Conservation (phyloP, 257 asterid genomes). For the Ilex asprella region DNA sequence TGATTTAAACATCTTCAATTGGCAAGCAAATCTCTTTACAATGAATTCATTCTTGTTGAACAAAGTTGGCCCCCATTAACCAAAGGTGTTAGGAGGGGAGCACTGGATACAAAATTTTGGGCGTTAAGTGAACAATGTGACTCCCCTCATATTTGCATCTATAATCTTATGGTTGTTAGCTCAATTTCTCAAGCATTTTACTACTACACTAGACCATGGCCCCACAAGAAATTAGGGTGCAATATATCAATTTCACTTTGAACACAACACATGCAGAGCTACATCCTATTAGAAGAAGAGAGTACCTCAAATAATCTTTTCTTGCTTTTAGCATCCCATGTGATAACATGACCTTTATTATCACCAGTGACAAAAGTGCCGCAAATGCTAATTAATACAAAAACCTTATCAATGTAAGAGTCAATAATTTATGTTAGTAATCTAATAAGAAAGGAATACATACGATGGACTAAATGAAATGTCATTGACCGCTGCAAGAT, state of each 20-base stretch:
- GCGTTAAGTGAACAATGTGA: too few species aligned
- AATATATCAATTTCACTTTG: neutral
- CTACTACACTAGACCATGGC: too few species aligned
- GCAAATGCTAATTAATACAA: constrained; percentile 29
- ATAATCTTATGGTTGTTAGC: too few species aligned
- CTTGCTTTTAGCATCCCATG: constrained; percentile 70
- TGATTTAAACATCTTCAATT: too few species aligned
- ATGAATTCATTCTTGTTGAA: too few species aligned
- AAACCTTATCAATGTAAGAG: constrained; percentile 4
- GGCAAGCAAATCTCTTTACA: too few species aligned
- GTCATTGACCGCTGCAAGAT: constrained; percentile 66
- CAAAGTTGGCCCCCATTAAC: too few species aligned
- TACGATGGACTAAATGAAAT: constrained; percentile 75
- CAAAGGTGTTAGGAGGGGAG: too few species aligned
- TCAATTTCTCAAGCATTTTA: too few species aligned
- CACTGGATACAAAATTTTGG: too few species aligned
- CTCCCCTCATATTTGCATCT: too few species aligned
- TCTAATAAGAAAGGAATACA: constrained; percentile 25
- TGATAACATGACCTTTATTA: constrained; percentile 57
- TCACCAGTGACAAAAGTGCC: constrained; percentile 73
- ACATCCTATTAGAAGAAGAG: constrained; percentile 8
- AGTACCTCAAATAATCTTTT: constrained; percentile 66
- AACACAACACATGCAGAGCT: neutral
- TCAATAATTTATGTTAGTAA: constrained; percentile 9
- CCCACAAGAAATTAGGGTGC: too few species aligned